phyloP scores from a whole-genome alignment of 2,329 filamentous ascomycete species.

The Gliomastix tumulicola region DNA sequence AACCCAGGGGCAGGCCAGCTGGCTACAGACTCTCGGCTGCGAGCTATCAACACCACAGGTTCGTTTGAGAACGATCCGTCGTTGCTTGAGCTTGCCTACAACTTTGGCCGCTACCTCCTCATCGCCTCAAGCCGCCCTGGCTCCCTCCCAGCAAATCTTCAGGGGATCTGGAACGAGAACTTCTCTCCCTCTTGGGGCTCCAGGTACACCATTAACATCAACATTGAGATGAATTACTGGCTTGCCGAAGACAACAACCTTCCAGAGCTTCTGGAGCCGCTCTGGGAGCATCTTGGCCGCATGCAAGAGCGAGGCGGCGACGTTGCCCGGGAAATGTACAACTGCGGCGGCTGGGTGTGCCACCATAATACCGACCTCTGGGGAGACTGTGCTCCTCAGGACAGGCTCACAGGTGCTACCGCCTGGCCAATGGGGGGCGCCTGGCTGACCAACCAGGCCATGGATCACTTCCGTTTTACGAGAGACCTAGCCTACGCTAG shows the following conservation, averaged over 20 bases:
- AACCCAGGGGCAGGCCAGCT: too few relatives aligned
- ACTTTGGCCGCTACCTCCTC: constrained; percentile 16
- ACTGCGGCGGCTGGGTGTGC: constrained; percentile 22
- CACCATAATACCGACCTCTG: constrained; percentile 29
- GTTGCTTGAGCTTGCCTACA: constrained; percentile 1
- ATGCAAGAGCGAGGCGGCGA: constrained; percentile 22
- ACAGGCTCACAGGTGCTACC: constrained; percentile 5
- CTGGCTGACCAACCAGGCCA: constrained; percentile 29
- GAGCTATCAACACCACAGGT: too few relatives aligned
- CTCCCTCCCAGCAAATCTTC: constrained; percentile 31
- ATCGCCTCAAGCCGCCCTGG: constrained; percentile 18
- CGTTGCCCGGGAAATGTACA: constrained; percentile 23
- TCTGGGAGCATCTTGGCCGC: constrained; percentile 29
- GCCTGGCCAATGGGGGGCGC: constrained; percentile 19
- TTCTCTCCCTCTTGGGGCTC: constrained; percentile 30
- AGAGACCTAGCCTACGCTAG: constrained; percentile 18
- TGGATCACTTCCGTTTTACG: constrained; percentile 28
- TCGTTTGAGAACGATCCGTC: constrained; percentile 2
- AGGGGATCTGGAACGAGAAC: constrained; percentile 34
- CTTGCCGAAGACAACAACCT: constrained; percentile 12
- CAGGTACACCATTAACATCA: constrained; percentile 37
- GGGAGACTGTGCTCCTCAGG: constrained; percentile 15
- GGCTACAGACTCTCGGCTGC: too few relatives aligned
- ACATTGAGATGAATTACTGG: constrained; percentile 35
- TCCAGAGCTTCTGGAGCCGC: constrained; percentile 23